Conservation (phyloP, 1,284 basidiomycete genomes). For the Leccinum solheimii region DNA sequence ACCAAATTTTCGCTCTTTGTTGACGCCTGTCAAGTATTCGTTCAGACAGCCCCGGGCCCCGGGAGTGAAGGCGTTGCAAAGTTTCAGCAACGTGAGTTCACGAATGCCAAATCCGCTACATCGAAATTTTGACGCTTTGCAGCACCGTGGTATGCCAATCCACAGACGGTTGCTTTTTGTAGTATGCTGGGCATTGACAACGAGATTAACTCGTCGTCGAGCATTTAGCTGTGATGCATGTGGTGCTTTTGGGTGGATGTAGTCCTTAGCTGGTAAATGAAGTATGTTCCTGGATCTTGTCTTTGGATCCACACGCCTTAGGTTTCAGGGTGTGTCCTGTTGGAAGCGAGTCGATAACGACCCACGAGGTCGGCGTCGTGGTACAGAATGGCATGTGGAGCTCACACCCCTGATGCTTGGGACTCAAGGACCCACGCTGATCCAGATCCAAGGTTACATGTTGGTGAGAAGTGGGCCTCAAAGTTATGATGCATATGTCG, state of each 20-base stretch:
- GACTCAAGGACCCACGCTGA: constrained; percentile 38
- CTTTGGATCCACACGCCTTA: not conserved
- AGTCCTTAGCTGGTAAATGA: not conserved
- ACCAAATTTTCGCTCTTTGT: constrained; percentile 24
- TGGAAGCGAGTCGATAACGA: not conserved
- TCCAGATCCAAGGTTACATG: too few species aligned
- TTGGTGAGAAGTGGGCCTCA: too few species aligned
- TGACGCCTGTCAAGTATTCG: constrained; percentile 69
- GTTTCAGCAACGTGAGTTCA: constrained; percentile 51
- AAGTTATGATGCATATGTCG: too few species aligned
- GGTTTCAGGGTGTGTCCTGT: not conserved
- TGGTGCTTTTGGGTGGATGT: not conserved
- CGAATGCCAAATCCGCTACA: not conserved
- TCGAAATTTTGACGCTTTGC: not conserved
- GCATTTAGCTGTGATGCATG: not conserved
- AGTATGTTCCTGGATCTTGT: not conserved
- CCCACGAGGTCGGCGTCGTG: constrained; percentile 11
- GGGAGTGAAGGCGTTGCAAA: constrained; percentile 39
- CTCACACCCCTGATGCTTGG: constrained; percentile 30
- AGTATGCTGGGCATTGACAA: constrained; percentile 79
- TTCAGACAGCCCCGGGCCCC: constrained; percentile 70
- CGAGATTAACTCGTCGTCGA: constrained; percentile 59
- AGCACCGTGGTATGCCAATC: constrained; percentile 62
- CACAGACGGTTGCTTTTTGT: constrained; percentile 89
- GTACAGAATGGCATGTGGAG: constrained; percentile 37